A percentile compares a stretch with the other conserved stretches of the same genome.
These are phyloP conservation scores for Sporopachydermia cereana DNA, from an alignment of 1,139 yeast genomes.

Conservation along the genomic window DNA sequence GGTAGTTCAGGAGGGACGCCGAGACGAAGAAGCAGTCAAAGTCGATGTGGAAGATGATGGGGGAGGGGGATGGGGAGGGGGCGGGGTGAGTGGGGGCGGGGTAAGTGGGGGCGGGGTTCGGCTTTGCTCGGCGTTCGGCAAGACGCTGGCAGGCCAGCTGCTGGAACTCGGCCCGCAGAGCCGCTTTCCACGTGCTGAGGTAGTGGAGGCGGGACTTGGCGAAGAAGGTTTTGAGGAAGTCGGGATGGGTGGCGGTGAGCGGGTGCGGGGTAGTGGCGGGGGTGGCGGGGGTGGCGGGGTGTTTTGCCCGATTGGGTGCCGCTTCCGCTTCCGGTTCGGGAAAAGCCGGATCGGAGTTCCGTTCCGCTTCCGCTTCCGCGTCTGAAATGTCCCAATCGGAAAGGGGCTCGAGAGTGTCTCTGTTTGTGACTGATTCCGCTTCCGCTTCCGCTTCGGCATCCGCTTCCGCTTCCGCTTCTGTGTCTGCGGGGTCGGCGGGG, in stretches of 20 bases:
- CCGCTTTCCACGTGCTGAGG: constrained; percentile 77
- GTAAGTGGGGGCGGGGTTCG: constrained; percentile 9
- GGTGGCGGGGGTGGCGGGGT: not conserved
- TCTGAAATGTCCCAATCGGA: not conserved
- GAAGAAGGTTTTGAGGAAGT: constrained; percentile 60
- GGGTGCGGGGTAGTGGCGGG: not conserved
- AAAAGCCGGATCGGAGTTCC: too few species aligned
- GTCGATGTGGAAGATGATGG: constrained; percentile 64
- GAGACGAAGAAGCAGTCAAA: constrained; percentile 92
- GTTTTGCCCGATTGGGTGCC: not conserved
- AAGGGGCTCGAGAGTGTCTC: too few species aligned
- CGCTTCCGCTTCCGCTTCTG: too few species aligned
- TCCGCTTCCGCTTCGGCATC: too few species aligned
- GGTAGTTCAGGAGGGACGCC: constrained; percentile 54
- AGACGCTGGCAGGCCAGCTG: constrained; percentile 26
- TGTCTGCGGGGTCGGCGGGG: not conserved
- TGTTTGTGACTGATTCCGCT: not conserved
- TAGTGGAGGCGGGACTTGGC: constrained; percentile 80
- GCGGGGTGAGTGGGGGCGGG: not conserved
- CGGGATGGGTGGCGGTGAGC: constrained; percentile 62
- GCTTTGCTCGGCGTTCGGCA: constrained; percentile 14
- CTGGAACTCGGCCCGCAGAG: constrained; percentile 50
- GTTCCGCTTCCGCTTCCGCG: not conserved
- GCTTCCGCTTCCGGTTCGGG: not conserved
- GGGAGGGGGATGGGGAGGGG: constrained; percentile 7